These are phyloP conservation scores for Coprinopsis cinerea DNA, from an alignment of 768 basidiomycete genomes.

Conservation along the genomic window DNA sequence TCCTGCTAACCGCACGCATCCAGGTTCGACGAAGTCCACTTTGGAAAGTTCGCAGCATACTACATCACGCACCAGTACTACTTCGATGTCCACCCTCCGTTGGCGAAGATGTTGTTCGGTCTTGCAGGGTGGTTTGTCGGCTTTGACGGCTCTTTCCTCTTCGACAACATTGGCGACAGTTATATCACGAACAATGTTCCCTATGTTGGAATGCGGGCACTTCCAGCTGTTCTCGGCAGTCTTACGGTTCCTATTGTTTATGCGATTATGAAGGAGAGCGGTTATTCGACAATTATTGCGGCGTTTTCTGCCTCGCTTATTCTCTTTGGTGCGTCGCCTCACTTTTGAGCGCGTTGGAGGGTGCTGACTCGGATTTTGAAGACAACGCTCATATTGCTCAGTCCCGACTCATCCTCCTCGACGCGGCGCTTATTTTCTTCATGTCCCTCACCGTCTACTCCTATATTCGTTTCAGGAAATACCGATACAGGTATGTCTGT, in stretches of 20 bases:
- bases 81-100: slow-evolving; percentile 98
- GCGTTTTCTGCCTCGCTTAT: slow-evolving; percentile 85
- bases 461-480: slow-evolving; percentile 91
- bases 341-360: background rate
- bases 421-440: slow-evolving; percentile 93
- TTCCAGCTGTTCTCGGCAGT: slow-evolving; percentile 88
- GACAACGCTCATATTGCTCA: slow-evolving; percentile 96
- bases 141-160: slow-evolving; percentile 89
- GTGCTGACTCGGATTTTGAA: slow-evolving; percentile 23
- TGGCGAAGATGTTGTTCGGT: slow-evolving; percentile 92
- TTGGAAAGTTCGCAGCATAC: slow-evolving; percentile 95
- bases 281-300: slow-evolving; percentile 87
- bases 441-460: slow-evolving; percentile 90
- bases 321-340: slow-evolving; percentile 73
- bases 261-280: slow-evolving; percentile 96
- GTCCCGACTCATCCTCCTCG: slow-evolving; percentile 93
- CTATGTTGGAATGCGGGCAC: slow-evolving; percentile 87
- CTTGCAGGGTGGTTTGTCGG: slow-evolving; percentile 96
- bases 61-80: slow-evolving; percentile 94
- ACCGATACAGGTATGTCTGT: slow-evolving; percentile 66
- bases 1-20: background rate
- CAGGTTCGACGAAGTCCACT: slow-evolving; percentile 97
- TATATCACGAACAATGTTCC: slow-evolving; percentile 86
- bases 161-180: slow-evolving; percentile 93
- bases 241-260: slow-evolving; percentile 89